Conservation (phyloP, 2,329 filamentous ascomycete species). For the Monosporascus ibericus region DNA sequence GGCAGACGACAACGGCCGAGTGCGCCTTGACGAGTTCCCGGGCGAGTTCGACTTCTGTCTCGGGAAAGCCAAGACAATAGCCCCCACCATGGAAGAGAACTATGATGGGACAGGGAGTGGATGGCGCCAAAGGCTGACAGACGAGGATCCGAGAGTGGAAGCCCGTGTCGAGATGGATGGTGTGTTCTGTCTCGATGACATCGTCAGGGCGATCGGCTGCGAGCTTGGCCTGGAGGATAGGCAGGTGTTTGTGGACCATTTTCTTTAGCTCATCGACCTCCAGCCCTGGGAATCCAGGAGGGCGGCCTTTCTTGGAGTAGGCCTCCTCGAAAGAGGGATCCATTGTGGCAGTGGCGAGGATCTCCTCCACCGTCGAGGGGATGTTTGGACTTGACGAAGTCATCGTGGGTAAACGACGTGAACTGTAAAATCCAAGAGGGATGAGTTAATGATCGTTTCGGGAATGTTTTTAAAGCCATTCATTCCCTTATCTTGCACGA, state of each 20-base stretch:
- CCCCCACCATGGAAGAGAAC: slow-evolving; percentile 10
- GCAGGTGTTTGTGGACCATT: slow-evolving; percentile 1
- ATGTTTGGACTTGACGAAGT: too few relatives aligned
- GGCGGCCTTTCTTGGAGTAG: slow-evolving; percentile 4
- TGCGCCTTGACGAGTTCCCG: slow-evolving; percentile 3
- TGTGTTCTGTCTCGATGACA: slow-evolving; percentile 6
- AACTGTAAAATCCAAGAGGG: too few relatives aligned
- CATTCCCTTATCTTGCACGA: too few relatives aligned
- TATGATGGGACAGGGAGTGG: slow-evolving; percentile 4
- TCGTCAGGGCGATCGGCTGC: slow-evolving; percentile 1
- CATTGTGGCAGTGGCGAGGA: slow-evolving; percentile 7
- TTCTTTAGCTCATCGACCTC: neutral
- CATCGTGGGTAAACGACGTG: too few relatives aligned
- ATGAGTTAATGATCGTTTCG: too few relatives aligned
- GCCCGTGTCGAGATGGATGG: slow-evolving; percentile 2
- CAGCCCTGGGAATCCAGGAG: slow-evolving; percentile 1
- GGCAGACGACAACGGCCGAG: slow-evolving; percentile 6
- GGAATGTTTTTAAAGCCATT: too few relatives aligned
- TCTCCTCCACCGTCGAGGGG: slow-evolving; percentile 1
- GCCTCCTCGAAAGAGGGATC: slow-evolving; percentile 8
- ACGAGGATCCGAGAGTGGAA: slow-evolving; percentile 5
- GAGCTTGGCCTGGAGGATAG: neutral
- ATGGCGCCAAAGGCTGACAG: neutral
- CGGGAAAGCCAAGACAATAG: slow-evolving; percentile 8
- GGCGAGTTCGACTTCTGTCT: slow-evolving; percentile 8